Conservation (phyloP, 257 asterid species). For the Nicotiana benthamiana region DNA sequence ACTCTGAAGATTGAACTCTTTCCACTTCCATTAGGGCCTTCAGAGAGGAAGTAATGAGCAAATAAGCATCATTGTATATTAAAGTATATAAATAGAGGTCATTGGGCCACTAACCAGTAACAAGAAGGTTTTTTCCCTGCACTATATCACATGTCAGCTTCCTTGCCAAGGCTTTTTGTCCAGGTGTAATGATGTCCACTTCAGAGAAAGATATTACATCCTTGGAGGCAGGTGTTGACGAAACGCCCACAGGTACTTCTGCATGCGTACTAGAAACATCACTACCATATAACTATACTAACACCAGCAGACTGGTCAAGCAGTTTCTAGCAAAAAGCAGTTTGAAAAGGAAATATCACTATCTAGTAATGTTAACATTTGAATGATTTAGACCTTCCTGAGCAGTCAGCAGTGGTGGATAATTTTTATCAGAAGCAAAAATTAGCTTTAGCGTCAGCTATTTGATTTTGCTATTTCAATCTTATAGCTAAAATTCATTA, state of each 20-base stretch:
- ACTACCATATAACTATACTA: not conserved
- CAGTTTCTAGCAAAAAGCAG: not conserved
- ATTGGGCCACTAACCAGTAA: slow-evolving; percentile 71
- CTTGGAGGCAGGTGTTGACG: slow-evolving; percentile 35
- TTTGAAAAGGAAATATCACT: not conserved
- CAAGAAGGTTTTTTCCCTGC: slow-evolving; percentile 86
- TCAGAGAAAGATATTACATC: slow-evolving; percentile 72
- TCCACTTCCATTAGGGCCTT: slow-evolving; percentile 99
- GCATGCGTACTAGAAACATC: slow-evolving; percentile 22
- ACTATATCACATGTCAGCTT: slow-evolving; percentile 66
- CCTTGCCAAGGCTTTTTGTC: slow-evolving; percentile 80
- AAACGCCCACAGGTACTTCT: slow-evolving; percentile 30
- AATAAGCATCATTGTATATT: not conserved
- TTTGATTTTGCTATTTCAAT: not conserved
- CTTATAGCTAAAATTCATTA: not conserved
- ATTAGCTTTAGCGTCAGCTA: not conserved
- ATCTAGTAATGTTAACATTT: not conserved
- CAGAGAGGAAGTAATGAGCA: slow-evolving; percentile 9
- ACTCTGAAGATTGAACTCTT: slow-evolving; percentile 97
- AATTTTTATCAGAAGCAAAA: not conserved
- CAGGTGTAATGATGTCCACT: slow-evolving; percentile 83
- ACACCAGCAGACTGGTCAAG: not conserved
- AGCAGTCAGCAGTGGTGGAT: not conserved
- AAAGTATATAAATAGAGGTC: not conserved
- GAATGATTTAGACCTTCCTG: not conserved